phyloP scores from a whole-genome alignment of 2,329 filamentous ascomycete genomes.

The Sordariomycetes sp. region DNA sequence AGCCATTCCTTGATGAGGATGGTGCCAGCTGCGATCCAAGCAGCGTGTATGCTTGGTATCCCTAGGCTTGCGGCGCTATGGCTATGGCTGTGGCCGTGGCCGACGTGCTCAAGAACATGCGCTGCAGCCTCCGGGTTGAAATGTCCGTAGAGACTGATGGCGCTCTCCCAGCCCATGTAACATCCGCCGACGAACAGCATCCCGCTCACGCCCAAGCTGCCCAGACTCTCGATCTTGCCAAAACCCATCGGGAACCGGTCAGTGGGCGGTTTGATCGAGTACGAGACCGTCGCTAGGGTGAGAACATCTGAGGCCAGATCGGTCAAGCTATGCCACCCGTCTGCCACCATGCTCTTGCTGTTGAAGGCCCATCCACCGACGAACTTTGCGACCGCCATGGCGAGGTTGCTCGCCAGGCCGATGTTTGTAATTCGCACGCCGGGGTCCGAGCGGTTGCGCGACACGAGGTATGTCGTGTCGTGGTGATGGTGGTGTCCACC shows the following conservation, averaged over 20 bases:
- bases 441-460: slow-evolving; percentile 66
- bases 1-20: slow-evolving; percentile 95
- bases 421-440: slow-evolving; percentile 54
- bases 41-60: slow-evolving; percentile 80
- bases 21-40: slow-evolving; percentile 85
- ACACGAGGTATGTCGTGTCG: slow-evolving; percentile 91
- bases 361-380: slow-evolving; percentile 90
- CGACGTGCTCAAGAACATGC: slow-evolving; percentile 50
- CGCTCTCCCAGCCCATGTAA: slow-evolving; percentile 80
- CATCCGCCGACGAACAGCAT: slow-evolving; percentile 83
- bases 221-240: slow-evolving; percentile 95
- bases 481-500: slow-evolving; percentile 67
- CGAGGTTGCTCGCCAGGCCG: slow-evolving; percentile 68
- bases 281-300: slow-evolving; percentile 89
- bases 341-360: slow-evolving; percentile 85
- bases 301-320: slow-evolving; percentile 93
- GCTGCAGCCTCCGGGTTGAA: slow-evolving; percentile 62
- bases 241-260: slow-evolving; percentile 82
- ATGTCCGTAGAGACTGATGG: slow-evolving; percentile 58
- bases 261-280: slow-evolving; percentile 79
- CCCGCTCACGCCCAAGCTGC: slow-evolving; percentile 84
- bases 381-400: slow-evolving; percentile 91
- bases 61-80: slow-evolving; percentile 37
- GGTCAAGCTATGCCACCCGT: slow-evolving; percentile 91
- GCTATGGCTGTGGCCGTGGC: slow-evolving; percentile 56